These are phyloP conservation scores for Oryza australiensis DNA, from an alignment of 176 grass and related monocot genomes.

Conservation along the genomic window DNA sequence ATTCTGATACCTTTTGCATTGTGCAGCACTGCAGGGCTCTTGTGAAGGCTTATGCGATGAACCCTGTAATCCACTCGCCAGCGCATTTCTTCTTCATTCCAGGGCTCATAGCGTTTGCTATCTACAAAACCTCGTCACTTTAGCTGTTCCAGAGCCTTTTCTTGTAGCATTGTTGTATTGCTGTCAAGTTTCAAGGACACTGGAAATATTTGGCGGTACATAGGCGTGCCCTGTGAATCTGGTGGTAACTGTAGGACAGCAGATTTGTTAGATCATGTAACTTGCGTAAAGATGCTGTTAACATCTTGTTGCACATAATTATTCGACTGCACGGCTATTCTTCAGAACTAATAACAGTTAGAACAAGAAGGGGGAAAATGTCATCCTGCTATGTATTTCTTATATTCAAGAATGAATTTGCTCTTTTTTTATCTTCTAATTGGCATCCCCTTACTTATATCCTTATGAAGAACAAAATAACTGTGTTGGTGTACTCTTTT, in stretches of 20 bases:
- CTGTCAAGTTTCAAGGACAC: background rate
- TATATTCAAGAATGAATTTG: background rate
- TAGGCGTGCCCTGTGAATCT: background rate
- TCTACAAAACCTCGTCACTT: conserved; percentile 72
- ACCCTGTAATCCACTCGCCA: conserved; percentile 74
- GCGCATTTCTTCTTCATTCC: conserved; percentile 76
- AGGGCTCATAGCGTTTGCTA: conserved; percentile 53
- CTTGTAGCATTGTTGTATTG: background rate
- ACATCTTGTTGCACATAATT: conserved; percentile 4
- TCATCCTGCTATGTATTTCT: background rate
- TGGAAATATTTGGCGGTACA: background rate
- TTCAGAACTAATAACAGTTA: background rate
- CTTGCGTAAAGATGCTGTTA: conserved; percentile 13
- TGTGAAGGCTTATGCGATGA: conserved; percentile 88
- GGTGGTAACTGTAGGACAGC: background rate
- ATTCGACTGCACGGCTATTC: background rate
- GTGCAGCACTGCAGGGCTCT: conserved; percentile 84
- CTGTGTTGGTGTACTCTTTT: background rate
- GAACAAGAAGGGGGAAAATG: background rate
- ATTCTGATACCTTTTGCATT: conserved; percentile 3
- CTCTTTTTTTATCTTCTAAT: background rate
- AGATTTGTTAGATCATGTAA: conserved; percentile 14
- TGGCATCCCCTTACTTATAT: background rate
- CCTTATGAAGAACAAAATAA: background rate
- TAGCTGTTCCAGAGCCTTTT: conserved; percentile 15